Base-by-base conservation (phyloP, 805 yeast species). In the Ogataea nitratoaversa region DNA sequence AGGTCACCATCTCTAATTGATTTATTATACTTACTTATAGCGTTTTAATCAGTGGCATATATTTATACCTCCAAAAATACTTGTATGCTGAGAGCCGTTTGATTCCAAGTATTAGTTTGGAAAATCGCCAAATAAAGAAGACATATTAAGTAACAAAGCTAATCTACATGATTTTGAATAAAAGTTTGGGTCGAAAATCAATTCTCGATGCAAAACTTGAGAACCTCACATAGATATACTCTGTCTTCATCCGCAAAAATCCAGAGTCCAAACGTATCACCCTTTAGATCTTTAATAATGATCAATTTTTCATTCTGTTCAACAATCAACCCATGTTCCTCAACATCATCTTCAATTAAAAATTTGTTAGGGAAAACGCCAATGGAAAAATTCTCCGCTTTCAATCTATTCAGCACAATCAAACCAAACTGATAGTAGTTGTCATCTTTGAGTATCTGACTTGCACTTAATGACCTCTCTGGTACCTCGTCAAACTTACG, bases 241-340 rank as follows among this genome's bases (percentile, higher is more conserved):
- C 91, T 68, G 53, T 84, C 90, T 7, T 71, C 76, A 33, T 73
- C 79, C 41, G 83, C 78, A 54, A 82, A 85, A 17, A 84, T 71
- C 93, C 93, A 85, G 35, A 85, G 64, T 1, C 95, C 95, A 57
- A 72, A 84, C 11, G 84, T 81, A 33, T 82, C 85, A 18, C 84
- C 88, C 37, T 74, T 65, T 37, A 81, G 64, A 52, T 79, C 81
- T 56, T 79, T 79, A 17, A 85, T 74, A 40, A 85, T 84, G 30
- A 85, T 76, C 55, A 84, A 68, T 41, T 81, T 83, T 42, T 79
- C 86, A 46, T 79, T 78, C 43, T 77, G 71, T 49, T 84, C 91
- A 28, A 80, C 78, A 35, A 79, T 78, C 74, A 83, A 74, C 40
- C 71, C 74, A 36, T 63, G 65, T 35, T 53, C 57, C 22, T 52